These are phyloP conservation scores for Linum tenue DNA, from an alignment of 345 rosid genomes.

Conservation along the genomic window DNA sequence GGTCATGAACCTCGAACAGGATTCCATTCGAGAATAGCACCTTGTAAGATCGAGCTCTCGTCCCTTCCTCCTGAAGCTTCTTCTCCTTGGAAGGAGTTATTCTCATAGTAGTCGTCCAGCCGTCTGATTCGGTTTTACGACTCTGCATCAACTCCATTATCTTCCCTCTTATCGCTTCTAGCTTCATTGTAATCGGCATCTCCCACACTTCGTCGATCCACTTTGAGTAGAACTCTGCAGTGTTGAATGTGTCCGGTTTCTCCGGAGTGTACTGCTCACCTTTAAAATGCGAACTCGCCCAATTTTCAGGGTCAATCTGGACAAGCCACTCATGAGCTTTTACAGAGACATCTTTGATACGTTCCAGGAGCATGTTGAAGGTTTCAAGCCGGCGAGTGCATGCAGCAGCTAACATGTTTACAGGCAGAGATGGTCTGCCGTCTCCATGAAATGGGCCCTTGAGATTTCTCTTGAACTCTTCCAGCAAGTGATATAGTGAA, in stretches of 20 bases:
- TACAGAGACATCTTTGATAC: conserved; percentile 55
- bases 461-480: conserved; percentile 41
- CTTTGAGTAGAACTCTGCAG: conserved; percentile 45
- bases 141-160: conserved; percentile 47
- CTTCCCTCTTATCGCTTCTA: conserved; percentile 39
- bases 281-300: conserved; percentile 58
- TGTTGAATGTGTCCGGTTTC: conserved; percentile 34
- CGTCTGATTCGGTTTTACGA: conserved; percentile 33
- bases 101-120: conserved; percentile 35
- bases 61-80: conserved; percentile 45
- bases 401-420: conserved; percentile 62
- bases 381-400: conserved; percentile 51
- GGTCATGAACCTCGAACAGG: conserved; percentile 82
- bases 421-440: conserved; percentile 57
- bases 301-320: conserved; percentile 55
- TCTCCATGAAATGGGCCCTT: conserved; percentile 81
- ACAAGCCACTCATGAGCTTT: conserved; percentile 76
- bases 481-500: conserved; percentile 64
- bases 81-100: conserved; percentile 73
- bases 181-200: conserved; percentile 54
- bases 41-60: conserved; percentile 35
- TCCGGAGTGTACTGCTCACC: conserved; percentile 60
- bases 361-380: conserved; percentile 46
- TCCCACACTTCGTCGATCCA: conserved; percentile 78
- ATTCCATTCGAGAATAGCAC: conserved; percentile 74